These are phyloP conservation scores for Ehretia macrophylla DNA, from an alignment of 257 asterid species.

Conservation along the genomic window DNA sequence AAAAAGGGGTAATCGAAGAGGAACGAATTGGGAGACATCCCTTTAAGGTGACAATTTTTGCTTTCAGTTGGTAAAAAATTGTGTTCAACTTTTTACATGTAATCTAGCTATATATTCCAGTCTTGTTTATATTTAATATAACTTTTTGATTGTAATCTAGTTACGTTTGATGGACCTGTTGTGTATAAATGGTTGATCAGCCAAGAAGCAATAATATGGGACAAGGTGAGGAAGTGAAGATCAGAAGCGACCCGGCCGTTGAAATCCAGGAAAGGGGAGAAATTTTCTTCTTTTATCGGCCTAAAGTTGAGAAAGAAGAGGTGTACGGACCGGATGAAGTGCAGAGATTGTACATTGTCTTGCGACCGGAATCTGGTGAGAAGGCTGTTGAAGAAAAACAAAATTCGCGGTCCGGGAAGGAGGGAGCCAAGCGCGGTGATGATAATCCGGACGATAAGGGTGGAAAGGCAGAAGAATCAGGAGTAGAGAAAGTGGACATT, in stretches of 20 bases:
- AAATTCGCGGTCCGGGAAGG: slow-evolving; percentile 41
- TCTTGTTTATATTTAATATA: no score
- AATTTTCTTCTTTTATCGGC: slow-evolving; percentile 73
- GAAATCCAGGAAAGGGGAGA: slow-evolving; percentile 71
- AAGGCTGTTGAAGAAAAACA: slow-evolving; percentile 36
- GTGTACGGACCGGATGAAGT: slow-evolving; percentile 57
- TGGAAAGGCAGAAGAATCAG: slow-evolving; percentile 8
- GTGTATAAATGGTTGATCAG: not conserved
- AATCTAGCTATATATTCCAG: no score
- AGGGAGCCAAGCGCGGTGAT: slow-evolving; percentile 20
- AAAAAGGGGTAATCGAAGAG: no score
- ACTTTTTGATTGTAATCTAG: not conserved
- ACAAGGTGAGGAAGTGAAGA: slow-evolving; percentile 49
- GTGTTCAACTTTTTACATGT: no score
- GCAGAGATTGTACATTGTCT: slow-evolving; percentile 66
- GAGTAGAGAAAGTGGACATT: slow-evolving; percentile 30
- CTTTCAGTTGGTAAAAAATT: no score
- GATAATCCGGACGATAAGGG: not conserved
- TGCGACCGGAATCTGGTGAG: slow-evolving; percentile 58
- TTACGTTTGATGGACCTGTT: not conserved
- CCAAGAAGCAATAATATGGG: slow-evolving; percentile 36
- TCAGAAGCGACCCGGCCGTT: slow-evolving; percentile 30
- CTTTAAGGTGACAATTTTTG: no score
- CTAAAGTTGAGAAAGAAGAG: slow-evolving; percentile 59
- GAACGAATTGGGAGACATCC: no score